These are phyloP conservation scores for Fraxinus dipetala DNA, from an alignment of 305 asterid species.

Conservation along the genomic window DNA sequence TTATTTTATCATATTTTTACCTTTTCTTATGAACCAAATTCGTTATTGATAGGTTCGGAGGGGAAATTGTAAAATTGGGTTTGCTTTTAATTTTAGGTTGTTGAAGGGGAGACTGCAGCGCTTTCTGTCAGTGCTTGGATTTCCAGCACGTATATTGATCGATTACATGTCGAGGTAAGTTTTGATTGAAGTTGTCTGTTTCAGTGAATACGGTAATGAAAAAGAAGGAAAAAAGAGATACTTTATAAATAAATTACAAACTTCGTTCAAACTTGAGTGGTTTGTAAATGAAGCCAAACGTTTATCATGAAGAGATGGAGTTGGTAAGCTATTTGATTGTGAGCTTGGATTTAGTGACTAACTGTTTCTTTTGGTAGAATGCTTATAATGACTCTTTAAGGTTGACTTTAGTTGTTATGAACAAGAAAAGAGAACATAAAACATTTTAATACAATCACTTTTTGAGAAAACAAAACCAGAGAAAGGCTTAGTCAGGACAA, in stretches of 20 bases:
- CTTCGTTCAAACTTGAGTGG: background rate
- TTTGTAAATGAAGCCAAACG: background rate
- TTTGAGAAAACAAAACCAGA: background rate
- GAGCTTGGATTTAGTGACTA: background rate
- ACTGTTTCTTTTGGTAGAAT: conserved; percentile 17
- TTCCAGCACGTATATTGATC: conserved; percentile 72
- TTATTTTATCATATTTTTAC: background rate
- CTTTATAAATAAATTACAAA: background rate
- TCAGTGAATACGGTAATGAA: background rate
- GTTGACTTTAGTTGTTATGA: conserved; percentile 16
- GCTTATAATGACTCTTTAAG: background rate
- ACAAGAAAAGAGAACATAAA: background rate
- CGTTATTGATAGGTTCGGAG: conserved; percentile 15
- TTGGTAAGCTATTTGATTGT: background rate
- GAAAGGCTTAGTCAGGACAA: background rate
- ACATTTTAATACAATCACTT: conserved; percentile 10
- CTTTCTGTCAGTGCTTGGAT: conserved; percentile 82
- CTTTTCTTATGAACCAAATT: background rate
- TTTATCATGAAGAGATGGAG: background rate
- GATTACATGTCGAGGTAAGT: conserved; percentile 78
- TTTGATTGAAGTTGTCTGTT: conserved; percentile 5
- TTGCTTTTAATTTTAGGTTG: conserved; percentile 53
- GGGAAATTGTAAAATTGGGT: conserved; percentile 13
- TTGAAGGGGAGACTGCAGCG: conserved; percentile 83
- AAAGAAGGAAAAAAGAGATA: background rate